A percentile compares a stretch with the other conserved stretches of the same genome.
These are phyloP conservation scores for Ogataea hybrid DNA, from an alignment of 1,139 yeast genomes.

Conservation along the genomic window DNA sequence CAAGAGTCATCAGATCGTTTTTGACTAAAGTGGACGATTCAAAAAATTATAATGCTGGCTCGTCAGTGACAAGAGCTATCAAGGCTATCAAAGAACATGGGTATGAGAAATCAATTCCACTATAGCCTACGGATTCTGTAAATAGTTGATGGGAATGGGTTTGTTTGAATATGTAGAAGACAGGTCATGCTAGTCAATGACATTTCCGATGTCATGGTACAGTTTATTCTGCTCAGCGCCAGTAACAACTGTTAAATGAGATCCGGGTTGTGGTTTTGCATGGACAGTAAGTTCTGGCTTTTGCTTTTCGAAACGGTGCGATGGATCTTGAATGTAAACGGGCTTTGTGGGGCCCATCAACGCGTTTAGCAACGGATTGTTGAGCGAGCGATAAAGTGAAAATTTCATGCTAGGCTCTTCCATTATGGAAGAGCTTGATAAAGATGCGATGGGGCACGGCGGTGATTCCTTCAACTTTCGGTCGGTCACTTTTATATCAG, in stretches of 20 bases:
- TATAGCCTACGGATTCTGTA: conserved; percentile 4
- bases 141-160: conserved; percentile 2
- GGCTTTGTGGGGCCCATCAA: conserved; percentile 29
- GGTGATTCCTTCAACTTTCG: neutral
- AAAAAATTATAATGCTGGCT: conserved; percentile 50
- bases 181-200: conserved; percentile 16
- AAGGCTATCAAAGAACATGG: conserved; percentile 23
- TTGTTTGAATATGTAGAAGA: neutral
- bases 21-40: conserved; percentile 67
- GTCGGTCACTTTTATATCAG: conserved; percentile 11
- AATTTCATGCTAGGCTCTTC: neutral
- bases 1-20: conserved; percentile 81
- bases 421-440: neutral
- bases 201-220: conserved; percentile 19
- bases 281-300: conserved; percentile 10
- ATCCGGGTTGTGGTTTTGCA: too few species aligned
- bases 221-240: too few species aligned
- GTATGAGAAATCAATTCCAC: conserved; percentile 11
- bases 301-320: neutral
- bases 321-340: conserved; percentile 16
- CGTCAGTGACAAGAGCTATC: conserved; percentile 45
- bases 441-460: neutral
- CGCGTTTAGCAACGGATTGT: conserved; percentile 25
- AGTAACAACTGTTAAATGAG: too few species aligned
- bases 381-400: conserved; percentile 15